These are phyloP conservation scores for Neopestalotiopsis sp. DNA, from an alignment of 2,329 filamentous ascomycete genomes.

Conservation along the genomic window DNA sequence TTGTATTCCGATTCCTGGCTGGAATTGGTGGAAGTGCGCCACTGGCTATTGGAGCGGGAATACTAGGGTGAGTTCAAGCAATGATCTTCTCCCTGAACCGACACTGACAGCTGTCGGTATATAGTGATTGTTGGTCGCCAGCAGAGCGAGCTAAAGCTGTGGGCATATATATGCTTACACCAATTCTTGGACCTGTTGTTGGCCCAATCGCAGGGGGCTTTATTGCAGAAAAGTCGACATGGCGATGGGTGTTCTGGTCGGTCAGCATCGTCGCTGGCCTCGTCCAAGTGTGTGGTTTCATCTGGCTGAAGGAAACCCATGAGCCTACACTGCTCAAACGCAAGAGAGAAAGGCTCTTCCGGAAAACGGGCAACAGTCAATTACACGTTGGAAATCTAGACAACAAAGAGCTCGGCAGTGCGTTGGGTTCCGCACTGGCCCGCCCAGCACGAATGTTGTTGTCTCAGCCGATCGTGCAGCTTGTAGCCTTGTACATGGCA, in stretches of 20 bases:
- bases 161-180: conserved; percentile 44
- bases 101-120: conserved; percentile 22
- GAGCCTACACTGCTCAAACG: conserved; percentile 31
- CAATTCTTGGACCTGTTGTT: conserved; percentile 35
- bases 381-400: not conserved
- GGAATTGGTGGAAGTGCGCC: conserved; percentile 52
- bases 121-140: conserved; percentile 33
- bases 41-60: conserved; percentile 40
- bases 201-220: conserved; percentile 45
- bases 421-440: not conserved
- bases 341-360: not conserved
- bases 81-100: conserved; percentile 46
- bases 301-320: conserved; percentile 50
- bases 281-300: conserved; percentile 38
- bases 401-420: not conserved
- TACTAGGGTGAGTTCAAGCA: conserved; percentile 8
- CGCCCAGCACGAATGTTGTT: not conserved
- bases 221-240: conserved; percentile 42
- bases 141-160: conserved; percentile 48
- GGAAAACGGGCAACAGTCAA: not conserved
- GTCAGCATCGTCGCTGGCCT: conserved; percentile 41
- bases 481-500: conserved; percentile 5
- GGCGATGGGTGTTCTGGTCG: conserved; percentile 53
- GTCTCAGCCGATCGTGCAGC: conserved; percentile 9
- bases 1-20: conserved; percentile 54